Conservation (phyloP, 1,284 basidiomycete species). For the Chalciporus sp. region DNA sequence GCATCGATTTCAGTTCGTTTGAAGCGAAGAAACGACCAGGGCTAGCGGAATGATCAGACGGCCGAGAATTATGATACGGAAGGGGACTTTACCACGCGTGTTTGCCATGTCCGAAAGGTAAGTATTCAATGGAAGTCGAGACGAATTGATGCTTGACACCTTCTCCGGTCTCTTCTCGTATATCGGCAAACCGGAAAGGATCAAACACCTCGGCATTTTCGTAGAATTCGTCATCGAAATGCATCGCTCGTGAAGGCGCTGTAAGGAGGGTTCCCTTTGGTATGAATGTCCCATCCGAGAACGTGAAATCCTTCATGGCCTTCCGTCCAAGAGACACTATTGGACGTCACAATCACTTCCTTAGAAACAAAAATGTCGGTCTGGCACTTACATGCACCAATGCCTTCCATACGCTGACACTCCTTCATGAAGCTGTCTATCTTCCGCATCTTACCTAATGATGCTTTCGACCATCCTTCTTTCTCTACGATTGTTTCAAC, state of each 20-base stretch:
- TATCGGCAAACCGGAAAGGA: conserved; percentile 33
- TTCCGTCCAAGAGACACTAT: conserved; percentile 37
- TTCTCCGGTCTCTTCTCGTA: conserved; percentile 11
- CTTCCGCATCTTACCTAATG: conserved; percentile 37
- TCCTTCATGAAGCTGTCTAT: conserved; percentile 53
- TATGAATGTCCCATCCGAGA: conserved; percentile 43
- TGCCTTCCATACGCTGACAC: conserved; percentile 35
- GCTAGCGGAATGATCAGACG: conserved; percentile 6
- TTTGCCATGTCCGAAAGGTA: conserved; percentile 12
- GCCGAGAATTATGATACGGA: no score
- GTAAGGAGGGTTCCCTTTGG: conserved; percentile 37
- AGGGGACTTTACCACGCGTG: conserved; percentile 9
- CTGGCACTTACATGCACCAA: conserved; percentile 28
- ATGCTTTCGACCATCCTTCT: conserved; percentile 48
- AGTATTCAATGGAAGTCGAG: conserved; percentile 3
- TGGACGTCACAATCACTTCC: neutral
- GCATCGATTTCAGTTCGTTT: conserved; percentile 27
- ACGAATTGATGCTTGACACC: conserved; percentile 18
- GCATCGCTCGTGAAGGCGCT: conserved; percentile 24
- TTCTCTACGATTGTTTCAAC: conserved; percentile 25
- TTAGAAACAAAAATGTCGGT: no score
- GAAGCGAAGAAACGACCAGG: conserved; percentile 36
- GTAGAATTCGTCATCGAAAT: conserved; percentile 30
- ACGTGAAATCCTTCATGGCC: conserved; percentile 37
- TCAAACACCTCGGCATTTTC: conserved; percentile 30